These are phyloP conservation scores for Furcasterigmium sp. DNA, from an alignment of 2,329 filamentous ascomycete species.

Conservation along the genomic window DNA sequence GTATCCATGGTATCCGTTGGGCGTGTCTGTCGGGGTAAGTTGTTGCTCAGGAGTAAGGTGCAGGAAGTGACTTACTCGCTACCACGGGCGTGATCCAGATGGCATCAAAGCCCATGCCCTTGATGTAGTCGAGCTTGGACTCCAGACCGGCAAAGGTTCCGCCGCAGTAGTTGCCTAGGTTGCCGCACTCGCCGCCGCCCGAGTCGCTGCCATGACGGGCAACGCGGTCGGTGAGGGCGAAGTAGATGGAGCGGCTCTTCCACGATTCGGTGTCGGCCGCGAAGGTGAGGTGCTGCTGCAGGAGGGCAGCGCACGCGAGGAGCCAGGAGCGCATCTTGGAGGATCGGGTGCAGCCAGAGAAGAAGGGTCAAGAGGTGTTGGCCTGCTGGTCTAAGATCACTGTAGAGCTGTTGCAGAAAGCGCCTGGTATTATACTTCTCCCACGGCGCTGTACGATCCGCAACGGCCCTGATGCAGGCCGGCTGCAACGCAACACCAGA, in stretches of 20 bases:
- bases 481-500: too few species aligned
- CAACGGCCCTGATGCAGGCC: too few species aligned
- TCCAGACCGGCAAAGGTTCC: slow-evolving; percentile 55
- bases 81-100: slow-evolving; percentile 56
- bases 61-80: slow-evolving; percentile 24
- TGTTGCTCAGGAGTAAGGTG: slow-evolving; percentile 6
- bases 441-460: too few species aligned
- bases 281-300: neutral
- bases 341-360: too few species aligned
- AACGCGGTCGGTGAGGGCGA: slow-evolving; percentile 52
- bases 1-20: slow-evolving; percentile 50
- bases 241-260: slow-evolving; percentile 53
- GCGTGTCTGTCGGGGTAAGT: slow-evolving; percentile 26
- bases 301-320: too few species aligned
- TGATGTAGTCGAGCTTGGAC: slow-evolving; percentile 57
- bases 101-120: slow-evolving; percentile 54
- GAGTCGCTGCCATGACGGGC: slow-evolving; percentile 40
- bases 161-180: slow-evolving; percentile 49
- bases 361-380: too few species aligned
- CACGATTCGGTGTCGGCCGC: slow-evolving; percentile 27
- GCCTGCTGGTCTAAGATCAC: too few species aligned
- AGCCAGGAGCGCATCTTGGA: too few species aligned
- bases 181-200: slow-evolving; percentile 34
- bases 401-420: too few species aligned
- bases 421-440: too few species aligned